phyloP scores from a whole-genome alignment of 2,329 filamentous ascomycete species.

The Raffaelea deltoideospora region DNA sequence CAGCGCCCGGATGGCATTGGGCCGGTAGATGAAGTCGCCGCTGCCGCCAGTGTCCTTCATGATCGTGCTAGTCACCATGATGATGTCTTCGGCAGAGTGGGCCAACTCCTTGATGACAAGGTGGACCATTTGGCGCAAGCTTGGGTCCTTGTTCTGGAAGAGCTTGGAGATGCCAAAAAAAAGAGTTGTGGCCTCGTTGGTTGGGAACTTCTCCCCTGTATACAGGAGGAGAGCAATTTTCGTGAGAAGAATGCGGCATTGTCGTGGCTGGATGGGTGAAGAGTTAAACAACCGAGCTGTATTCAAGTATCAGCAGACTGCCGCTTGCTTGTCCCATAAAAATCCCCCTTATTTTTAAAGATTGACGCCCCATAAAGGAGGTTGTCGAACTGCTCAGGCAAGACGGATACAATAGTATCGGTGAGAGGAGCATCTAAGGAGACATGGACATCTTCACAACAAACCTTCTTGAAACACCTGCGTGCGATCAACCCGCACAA shows the following conservation, averaged over 20 bases:
- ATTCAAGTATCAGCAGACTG: too few species aligned
- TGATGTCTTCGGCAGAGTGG: conserved; percentile 91
- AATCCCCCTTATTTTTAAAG: too few species aligned
- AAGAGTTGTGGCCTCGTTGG: conserved; percentile 90
- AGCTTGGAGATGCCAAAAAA: conserved; percentile 99
- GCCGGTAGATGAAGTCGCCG: conserved; percentile 83
- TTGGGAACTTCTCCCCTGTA: conserved; percentile 92
- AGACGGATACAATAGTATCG: too few species aligned
- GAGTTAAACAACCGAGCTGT: conserved; percentile 93
- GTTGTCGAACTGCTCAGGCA: too few species aligned
- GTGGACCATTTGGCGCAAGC: conserved; percentile 96
- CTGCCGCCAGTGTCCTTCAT: conserved; percentile 98
- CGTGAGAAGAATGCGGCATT: conserved; percentile 92
- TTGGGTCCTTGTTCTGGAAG: conserved; percentile 98
- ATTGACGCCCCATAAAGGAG: too few species aligned
- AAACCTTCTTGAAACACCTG: conserved; percentile 97
- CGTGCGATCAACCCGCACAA: conserved; percentile 95
- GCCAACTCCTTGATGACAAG: conserved; percentile 96
- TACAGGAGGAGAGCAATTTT: conserved; percentile 95
- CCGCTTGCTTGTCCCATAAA: too few species aligned
- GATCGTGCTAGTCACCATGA: conserved; percentile 98
- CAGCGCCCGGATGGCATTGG: conserved; percentile 88
- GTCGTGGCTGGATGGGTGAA: conserved; percentile 88
- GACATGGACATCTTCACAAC: too few species aligned
- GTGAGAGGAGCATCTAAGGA: too few species aligned